Evolutionary conservation across 2,329 filamentous ascomycete genomes (phyloP).

Genomic region (Ciborinia camelliae): DNA sequence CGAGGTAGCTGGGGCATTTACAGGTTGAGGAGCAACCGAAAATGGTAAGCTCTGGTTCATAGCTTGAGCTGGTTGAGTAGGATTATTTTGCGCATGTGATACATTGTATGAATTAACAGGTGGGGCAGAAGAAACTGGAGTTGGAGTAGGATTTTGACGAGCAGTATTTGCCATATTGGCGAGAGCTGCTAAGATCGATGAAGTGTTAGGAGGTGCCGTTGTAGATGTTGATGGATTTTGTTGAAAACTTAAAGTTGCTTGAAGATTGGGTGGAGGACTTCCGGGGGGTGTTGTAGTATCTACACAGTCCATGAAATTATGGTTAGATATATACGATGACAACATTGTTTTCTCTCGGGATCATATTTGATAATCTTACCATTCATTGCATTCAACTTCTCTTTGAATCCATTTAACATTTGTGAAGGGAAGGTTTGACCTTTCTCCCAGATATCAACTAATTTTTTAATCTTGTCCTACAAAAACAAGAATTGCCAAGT

Average conservation of each 20-base stretch:
- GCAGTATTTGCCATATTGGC: conserved; percentile 62
- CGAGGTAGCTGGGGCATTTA: conserved; percentile 50
- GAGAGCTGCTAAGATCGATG: conserved; percentile 71
- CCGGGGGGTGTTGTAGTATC: conserved; percentile 71
- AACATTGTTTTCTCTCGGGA: conserved; percentile 27
- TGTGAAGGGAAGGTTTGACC: conserved; percentile 81
- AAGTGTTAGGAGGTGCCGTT: conserved; percentile 49
- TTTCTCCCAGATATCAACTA: conserved; percentile 97
- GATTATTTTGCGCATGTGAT: conserved; percentile 46
- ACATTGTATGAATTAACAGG: conserved; percentile 43
- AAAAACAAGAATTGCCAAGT: conserved; percentile 45
- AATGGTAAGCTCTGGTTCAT: conserved; percentile 33
- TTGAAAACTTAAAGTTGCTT: conserved; percentile 41
- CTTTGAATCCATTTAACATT: conserved; percentile 79
- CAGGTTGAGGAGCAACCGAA: conserved; percentile 51
- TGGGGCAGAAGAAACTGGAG: conserved; percentile 32
- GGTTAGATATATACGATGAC: conserved; percentile 40
- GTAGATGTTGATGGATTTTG: conserved; percentile 41
- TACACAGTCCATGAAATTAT: conserved; percentile 41
- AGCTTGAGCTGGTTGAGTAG: conserved; percentile 36
- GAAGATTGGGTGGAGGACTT: conserved; percentile 43
- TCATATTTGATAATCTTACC: conserved; percentile 53
- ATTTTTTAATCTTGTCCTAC: conserved; percentile 93
- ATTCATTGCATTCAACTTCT: conserved; percentile 63
- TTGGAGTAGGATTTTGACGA: conserved; percentile 60